Evolutionary conservation across 129 eudicot species (phyloP).

Genomic region (Centella asiatica): DNA sequence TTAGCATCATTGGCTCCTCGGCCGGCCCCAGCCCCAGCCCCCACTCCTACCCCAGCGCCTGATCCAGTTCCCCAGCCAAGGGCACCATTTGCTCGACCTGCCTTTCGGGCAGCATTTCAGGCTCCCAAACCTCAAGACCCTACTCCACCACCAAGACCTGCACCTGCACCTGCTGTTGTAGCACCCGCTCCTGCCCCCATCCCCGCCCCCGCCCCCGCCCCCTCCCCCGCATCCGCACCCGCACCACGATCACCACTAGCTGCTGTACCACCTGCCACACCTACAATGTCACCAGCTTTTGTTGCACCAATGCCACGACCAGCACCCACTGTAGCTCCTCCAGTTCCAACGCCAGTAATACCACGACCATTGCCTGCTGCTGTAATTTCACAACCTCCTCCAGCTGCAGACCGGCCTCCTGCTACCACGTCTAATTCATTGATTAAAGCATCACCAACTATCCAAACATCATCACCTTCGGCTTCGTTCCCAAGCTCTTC

Average conservation of each 20-base stretch:
- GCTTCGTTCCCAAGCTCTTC: constrained; percentile 13
- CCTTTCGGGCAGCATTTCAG: constrained; percentile 16
- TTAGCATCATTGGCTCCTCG: constrained; percentile 35
- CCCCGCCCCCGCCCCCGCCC: constrained; percentile 7
- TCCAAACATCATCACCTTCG: constrained; percentile 2
- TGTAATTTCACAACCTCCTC: constrained; percentile 3
- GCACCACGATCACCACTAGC: no score
- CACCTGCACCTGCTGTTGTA: no score
- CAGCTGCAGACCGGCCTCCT: constrained; percentile 12
- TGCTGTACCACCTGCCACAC: neutral
- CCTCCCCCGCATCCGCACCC: constrained; percentile 16
- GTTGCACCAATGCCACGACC: constrained; percentile 15
- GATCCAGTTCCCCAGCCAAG: constrained; percentile 27
- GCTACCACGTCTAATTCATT: neutral
- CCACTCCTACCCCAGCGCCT: constrained; percentile 22
- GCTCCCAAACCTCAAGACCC: constrained; percentile 12
- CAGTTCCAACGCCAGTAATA: constrained; percentile 1
- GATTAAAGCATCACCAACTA: neutral
- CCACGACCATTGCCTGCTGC: constrained; percentile 2
- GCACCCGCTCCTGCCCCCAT: constrained; percentile 9
- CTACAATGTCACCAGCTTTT: constrained; percentile 9
- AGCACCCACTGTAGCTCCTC: constrained; percentile 10
- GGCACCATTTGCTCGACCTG: constrained; percentile 26
- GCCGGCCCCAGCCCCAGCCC: constrained; percentile 4
- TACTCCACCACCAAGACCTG: constrained; percentile 16